Evolutionary conservation across 2,329 filamentous ascomycete genomes (phyloP).

Genomic region (Xylaria sp.): DNA sequence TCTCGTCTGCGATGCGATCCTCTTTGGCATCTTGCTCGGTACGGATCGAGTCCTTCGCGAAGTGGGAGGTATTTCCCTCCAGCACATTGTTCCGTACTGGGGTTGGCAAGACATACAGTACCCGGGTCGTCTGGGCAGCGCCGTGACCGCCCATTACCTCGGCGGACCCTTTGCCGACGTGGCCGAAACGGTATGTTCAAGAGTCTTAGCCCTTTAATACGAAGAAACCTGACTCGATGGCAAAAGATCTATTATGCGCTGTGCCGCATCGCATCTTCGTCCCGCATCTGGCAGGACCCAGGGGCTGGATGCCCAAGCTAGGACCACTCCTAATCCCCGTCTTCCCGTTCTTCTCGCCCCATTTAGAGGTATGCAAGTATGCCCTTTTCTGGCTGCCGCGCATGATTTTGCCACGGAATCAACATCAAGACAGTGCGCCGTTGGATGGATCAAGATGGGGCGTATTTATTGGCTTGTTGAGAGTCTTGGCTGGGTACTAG

Average conservation of each 20-base stretch:
- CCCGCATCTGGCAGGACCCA: slow-evolving; percentile 16
- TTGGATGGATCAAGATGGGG: slow-evolving; percentile 11
- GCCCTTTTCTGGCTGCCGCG: slow-evolving; percentile 20
- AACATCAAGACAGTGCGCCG: background rate
- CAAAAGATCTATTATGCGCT: slow-evolving; percentile 25
- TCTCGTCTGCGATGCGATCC: slow-evolving; percentile 16
- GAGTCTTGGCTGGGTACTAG: slow-evolving; percentile 15
- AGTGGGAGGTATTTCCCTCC: slow-evolving; percentile 14
- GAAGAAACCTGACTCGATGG: slow-evolving; percentile 13
- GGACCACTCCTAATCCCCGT: slow-evolving; percentile 12
- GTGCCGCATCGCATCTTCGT: slow-evolving; percentile 19
- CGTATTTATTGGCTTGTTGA: slow-evolving; percentile 5
- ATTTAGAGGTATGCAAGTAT: background rate
- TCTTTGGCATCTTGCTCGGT: slow-evolving; percentile 19
- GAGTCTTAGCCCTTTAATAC: background rate
- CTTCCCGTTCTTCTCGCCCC: slow-evolving; percentile 11
- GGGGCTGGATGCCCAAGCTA: slow-evolving; percentile 13
- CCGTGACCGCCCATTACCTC: slow-evolving; percentile 17
- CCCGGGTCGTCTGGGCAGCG: slow-evolving; percentile 15
- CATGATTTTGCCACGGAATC: slow-evolving; percentile 13
- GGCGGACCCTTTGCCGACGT: slow-evolving; percentile 19
- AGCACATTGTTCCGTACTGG: slow-evolving; percentile 24
- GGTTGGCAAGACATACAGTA: slow-evolving; percentile 17
- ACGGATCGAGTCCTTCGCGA: slow-evolving; percentile 8
- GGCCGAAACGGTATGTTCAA: slow-evolving; percentile 25